phyloP scores from a whole-genome alignment of 192 early-diverging fungal genomes.

The Coemansia reversa region DNA sequence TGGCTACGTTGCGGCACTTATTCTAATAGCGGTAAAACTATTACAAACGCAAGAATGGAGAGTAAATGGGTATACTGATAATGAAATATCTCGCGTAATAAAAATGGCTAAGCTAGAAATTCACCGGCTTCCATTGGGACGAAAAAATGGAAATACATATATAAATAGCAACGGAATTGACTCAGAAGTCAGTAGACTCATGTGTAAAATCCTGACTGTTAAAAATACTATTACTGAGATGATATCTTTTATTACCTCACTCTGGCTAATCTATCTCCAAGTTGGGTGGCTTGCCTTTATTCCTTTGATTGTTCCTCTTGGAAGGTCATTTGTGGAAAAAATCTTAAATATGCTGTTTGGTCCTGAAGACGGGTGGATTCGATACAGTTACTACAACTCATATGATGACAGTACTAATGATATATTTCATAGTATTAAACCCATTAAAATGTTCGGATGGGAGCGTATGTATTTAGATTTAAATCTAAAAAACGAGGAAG shows the following conservation, averaged over 20 bases:
- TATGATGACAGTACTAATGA: conserved; percentile 18
- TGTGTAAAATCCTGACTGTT: background rate
- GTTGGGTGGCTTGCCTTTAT: conserved; percentile 30
- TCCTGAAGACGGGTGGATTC: conserved; percentile 14
- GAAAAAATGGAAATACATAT: conserved; percentile 3
- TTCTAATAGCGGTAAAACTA: background rate
- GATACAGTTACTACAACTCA: background rate
- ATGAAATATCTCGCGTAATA: conserved; percentile 13
- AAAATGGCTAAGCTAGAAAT: conserved; percentile 33
- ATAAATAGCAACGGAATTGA: background rate
- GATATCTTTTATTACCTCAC: background rate
- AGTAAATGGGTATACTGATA: background rate
- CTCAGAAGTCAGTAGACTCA: background rate
- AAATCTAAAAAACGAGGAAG: conserved; percentile 9
- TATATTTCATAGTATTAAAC: conserved; percentile 24
- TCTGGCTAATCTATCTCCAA: conserved; percentile 19
- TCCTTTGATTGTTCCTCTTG: conserved; percentile 10
- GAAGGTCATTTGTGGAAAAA: background rate
- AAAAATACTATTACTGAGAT: conserved; percentile 1
- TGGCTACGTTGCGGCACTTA: conserved; percentile 11
- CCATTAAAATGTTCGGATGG: conserved; percentile 50
- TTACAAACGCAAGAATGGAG: conserved; percentile 2
- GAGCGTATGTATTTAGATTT: conserved; percentile 38
- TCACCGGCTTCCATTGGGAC: conserved; percentile 23
- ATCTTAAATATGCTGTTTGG: conserved; percentile 15